phyloP scores from a whole-genome alignment of 495 filamentous ascomycete genomes.

The Elasticomyces elasticus region DNA sequence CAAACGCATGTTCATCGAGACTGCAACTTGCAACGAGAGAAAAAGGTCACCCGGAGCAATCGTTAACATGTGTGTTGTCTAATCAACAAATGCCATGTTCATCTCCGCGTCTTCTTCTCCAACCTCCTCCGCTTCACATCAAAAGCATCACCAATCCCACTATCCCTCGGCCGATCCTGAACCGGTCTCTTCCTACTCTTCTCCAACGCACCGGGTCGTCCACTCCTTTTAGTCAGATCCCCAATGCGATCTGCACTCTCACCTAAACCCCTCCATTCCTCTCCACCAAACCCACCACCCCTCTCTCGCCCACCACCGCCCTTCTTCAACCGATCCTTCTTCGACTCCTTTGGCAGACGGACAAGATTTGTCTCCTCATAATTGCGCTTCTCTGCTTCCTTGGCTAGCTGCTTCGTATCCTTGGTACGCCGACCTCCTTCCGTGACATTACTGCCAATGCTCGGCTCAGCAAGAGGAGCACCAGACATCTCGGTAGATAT shows the following conservation, averaged over 20 bases:
- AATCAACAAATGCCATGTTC: not conserved
- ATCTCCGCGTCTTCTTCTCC: constrained; percentile 21
- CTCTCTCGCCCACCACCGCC: constrained; percentile 37
- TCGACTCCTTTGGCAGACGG: constrained; percentile 69
- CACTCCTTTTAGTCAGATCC: constrained; percentile 25
- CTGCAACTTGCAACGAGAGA: too few relatives aligned
- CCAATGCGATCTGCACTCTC: constrained; percentile 62
- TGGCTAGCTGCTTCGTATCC: constrained; percentile 8
- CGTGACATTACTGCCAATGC: constrained; percentile 47
- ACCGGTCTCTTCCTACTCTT: constrained; percentile 19
- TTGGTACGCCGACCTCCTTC: constrained; percentile 13
- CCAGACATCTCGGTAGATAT: constrained; percentile 67
- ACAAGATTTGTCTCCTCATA: constrained; percentile 65
- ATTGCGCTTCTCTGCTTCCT: constrained; percentile 46
- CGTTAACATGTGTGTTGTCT: too few relatives aligned
- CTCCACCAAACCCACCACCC: constrained; percentile 45
- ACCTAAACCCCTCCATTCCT: constrained; percentile 59
- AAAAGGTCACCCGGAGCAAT: too few relatives aligned
- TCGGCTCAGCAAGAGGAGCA: constrained; percentile 61
- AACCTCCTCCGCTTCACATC: constrained; percentile 17
- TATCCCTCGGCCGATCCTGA: constrained; percentile 14
- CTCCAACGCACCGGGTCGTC: constrained; percentile 17
- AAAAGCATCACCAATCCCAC: constrained; percentile 19
- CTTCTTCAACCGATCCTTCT: constrained; percentile 67
- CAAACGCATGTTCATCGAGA: too few relatives aligned